Evolutionary conservation across 208 protist species (phyloP).

Genomic region (Leishmania gerbilli): DNA sequence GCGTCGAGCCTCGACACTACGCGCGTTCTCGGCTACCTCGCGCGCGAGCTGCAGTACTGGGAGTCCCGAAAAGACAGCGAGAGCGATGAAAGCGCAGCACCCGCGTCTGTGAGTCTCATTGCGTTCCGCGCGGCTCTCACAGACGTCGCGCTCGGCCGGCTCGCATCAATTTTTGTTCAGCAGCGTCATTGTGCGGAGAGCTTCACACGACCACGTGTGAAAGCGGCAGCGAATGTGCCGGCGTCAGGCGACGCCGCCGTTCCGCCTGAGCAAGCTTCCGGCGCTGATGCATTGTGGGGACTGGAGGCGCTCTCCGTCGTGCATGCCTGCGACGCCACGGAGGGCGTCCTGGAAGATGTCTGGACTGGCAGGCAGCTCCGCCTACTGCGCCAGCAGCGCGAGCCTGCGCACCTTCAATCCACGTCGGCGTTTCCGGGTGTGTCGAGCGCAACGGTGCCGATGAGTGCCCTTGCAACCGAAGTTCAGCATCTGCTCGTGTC

Average conservation of each 20-base stretch:
- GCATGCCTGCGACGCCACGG: conserved; percentile 36
- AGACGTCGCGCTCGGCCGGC: conserved; percentile 58
- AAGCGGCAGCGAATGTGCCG: conserved; percentile 4
- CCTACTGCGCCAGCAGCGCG: conserved; percentile 10
- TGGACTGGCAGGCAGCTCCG: conserved; percentile 10
- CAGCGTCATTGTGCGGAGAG: conserved; percentile 16
- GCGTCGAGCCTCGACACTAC: conserved; percentile 53
- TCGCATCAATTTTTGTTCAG: conserved; percentile 64
- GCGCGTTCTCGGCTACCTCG: conserved; percentile 61
- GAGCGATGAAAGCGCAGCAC: not conserved
- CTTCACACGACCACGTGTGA: not conserved
- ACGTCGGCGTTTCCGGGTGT: not conserved
- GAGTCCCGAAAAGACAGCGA: conserved; percentile 16
- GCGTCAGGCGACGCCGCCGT: not conserved
- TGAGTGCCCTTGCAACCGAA: conserved; percentile 10
- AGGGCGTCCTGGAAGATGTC: conserved; percentile 8
- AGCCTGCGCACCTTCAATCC: conserved; percentile 9
- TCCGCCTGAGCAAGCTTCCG: conserved; percentile 17
- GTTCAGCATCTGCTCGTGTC: conserved; percentile 25
- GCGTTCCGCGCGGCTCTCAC: conserved; percentile 41
- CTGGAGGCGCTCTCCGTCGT: conserved; percentile 62
- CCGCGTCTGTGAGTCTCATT: conserved; percentile 15
- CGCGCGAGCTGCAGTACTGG: conserved; percentile 50
- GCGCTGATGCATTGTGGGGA: conserved; percentile 60
- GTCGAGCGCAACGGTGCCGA: not conserved